These are phyloP conservation scores for Sporopachydermia lactativora DNA, from an alignment of 805 yeast genomes.

Conservation along the genomic window DNA sequence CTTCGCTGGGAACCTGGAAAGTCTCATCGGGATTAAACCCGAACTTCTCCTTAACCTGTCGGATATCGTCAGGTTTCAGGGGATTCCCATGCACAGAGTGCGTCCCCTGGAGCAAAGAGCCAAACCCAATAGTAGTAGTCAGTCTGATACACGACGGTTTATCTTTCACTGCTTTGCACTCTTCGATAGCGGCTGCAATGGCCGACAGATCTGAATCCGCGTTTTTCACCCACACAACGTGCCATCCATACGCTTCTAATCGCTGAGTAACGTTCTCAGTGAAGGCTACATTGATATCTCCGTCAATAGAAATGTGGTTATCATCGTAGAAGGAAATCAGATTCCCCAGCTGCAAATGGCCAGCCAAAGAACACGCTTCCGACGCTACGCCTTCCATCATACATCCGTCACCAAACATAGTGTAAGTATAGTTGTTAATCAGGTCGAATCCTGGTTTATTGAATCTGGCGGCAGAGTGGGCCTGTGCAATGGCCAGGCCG, in stretches of 20 bases:
- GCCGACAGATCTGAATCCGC: constrained; percentile 71
- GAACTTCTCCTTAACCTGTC: constrained; percentile 66
- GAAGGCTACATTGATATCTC: constrained; percentile 78
- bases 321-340: constrained; percentile 93
- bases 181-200: constrained; percentile 58
- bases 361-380: constrained; percentile 91
- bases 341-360: constrained; percentile 87
- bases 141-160: constrained; percentile 88
- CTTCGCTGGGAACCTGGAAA: constrained; percentile 75
- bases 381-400: constrained; percentile 95
- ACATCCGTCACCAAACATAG: constrained; percentile 93
- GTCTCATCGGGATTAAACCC: constrained; percentile 82
- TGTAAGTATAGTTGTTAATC: constrained; percentile 64
- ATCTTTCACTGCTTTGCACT: constrained; percentile 62
- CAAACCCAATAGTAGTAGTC: constrained; percentile 87
- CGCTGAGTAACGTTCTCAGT: constrained; percentile 83
- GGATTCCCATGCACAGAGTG: constrained; percentile 95
- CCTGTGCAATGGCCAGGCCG: constrained; percentile 92
- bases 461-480: constrained; percentile 82
- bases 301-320: constrained; percentile 94
- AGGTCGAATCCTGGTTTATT: constrained; percentile 73
- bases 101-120: constrained; percentile 75
- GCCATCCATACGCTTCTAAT: constrained; percentile 92
- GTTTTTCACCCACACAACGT: constrained; percentile 58
- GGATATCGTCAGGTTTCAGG: constrained; percentile 82